These are phyloP conservation scores for Candida awuae DNA, from an alignment of 805 yeast species.

Conservation along the genomic window DNA sequence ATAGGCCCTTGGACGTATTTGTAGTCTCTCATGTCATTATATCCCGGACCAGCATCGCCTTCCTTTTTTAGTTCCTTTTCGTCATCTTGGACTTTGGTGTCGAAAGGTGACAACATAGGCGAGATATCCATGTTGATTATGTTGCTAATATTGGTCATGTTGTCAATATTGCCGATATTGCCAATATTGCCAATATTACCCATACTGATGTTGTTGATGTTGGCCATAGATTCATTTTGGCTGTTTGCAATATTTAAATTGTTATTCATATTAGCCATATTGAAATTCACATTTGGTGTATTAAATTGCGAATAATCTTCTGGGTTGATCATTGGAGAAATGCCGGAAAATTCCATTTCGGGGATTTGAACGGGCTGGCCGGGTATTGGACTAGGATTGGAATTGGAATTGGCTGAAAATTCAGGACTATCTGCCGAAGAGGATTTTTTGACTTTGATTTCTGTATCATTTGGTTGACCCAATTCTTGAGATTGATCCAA, in stretches of 20 bases:
- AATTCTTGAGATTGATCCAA: too few species aligned
- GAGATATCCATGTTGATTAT: not conserved
- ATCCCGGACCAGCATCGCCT: not conserved
- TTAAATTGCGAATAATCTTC: not conserved
- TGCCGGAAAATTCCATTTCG: not conserved
- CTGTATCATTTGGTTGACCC: too few species aligned
- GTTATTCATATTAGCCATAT: not conserved
- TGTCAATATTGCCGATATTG: too few species aligned
- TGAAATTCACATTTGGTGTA: not conserved
- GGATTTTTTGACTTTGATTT: not conserved
- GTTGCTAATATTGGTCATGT: too few species aligned
- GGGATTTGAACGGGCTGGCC: not conserved
- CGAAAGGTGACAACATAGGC: not conserved
- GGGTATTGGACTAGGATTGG: too few species aligned
- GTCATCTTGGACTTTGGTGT: not conserved
- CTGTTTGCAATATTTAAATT: too few species aligned
- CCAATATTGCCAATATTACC: too few species aligned
- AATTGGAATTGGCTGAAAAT: too few species aligned
- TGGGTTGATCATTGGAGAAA: not conserved
- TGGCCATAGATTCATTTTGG: too few species aligned
- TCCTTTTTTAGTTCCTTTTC: not conserved
- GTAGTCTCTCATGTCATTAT: constrained; percentile 11
- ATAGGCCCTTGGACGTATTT: constrained; percentile 72
- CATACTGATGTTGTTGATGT: too few species aligned
- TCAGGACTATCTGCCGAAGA: not conserved